Conservation (phyloP, 1,284 basidiomycete species). For the Rhodotorula glutinis region DNA sequence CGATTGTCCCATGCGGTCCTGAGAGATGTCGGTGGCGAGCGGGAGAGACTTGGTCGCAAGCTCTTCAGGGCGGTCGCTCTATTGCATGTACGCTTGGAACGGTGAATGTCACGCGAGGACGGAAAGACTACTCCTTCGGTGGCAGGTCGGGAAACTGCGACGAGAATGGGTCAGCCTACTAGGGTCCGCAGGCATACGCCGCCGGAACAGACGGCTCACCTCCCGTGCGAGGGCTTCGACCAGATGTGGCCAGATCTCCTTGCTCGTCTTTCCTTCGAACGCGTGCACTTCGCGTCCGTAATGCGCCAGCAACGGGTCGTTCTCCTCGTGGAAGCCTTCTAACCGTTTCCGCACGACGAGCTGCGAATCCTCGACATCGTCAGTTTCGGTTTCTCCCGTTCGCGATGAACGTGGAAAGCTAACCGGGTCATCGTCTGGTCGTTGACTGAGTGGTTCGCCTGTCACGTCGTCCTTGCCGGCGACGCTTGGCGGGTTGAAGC, state of each 20-base stretch:
- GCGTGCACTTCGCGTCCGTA: slow-evolving; percentile 58
- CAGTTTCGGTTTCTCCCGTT: background rate
- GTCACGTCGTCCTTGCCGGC: slow-evolving; percentile 77
- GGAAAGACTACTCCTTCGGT: too few relatives aligned
- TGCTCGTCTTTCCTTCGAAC: slow-evolving; percentile 75
- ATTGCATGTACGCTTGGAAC: too few relatives aligned
- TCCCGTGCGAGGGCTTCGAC: slow-evolving; percentile 59
- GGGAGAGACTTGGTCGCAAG: too few relatives aligned
- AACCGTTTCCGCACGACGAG: slow-evolving; percentile 79
- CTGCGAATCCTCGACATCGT: slow-evolving; percentile 49
- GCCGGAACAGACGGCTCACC: slow-evolving; percentile 17
- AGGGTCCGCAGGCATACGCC: background rate
- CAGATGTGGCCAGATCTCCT: slow-evolving; percentile 88
- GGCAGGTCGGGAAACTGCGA: slow-evolving; percentile 13
- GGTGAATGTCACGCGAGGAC: too few relatives aligned
- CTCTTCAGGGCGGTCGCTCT: too few relatives aligned
- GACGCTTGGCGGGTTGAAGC: slow-evolving; percentile 74
- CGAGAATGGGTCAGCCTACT: background rate
- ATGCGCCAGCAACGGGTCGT: slow-evolving; percentile 78
- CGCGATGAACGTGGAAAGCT: slow-evolving; percentile 41
- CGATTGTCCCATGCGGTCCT: too few relatives aligned
- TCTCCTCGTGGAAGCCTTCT: slow-evolving; percentile 77
- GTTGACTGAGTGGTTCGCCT: slow-evolving; percentile 80
- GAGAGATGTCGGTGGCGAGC: too few relatives aligned
- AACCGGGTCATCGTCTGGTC: slow-evolving; percentile 90